phyloP scores from a whole-genome alignment of 2,329 filamentous ascomycete genomes.

The Colletotrichum theobromicola region DNA sequence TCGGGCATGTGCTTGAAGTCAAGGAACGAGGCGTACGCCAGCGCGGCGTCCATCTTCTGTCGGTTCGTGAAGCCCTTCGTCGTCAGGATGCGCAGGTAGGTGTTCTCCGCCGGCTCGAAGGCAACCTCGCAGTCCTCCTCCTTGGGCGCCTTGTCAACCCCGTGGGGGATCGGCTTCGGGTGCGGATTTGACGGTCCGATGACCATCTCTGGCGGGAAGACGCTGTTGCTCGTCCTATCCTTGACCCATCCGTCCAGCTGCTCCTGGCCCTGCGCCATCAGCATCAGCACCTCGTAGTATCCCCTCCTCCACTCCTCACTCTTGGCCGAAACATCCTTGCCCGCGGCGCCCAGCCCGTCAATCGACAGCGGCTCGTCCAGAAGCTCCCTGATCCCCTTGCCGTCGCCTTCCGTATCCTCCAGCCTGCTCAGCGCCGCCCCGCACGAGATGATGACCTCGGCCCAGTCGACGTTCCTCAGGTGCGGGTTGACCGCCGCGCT shows the following conservation, averaged over 20 bases:
- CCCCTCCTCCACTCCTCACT: constrained; percentile 85
- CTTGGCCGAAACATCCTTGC: constrained; percentile 75
- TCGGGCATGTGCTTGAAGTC: constrained; percentile 74
- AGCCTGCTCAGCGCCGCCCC: constrained; percentile 67
- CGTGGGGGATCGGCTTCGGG: constrained; percentile 74
- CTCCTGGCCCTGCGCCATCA: constrained; percentile 77
- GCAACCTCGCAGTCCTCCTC: constrained; percentile 78
- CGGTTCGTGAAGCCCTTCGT: constrained; percentile 79
- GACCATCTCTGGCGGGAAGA: constrained; percentile 76
- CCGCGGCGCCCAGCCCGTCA: constrained; percentile 55
- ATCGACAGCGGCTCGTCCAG: constrained; percentile 57
- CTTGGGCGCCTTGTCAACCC: constrained; percentile 65
- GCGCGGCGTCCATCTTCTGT: constrained; percentile 80
- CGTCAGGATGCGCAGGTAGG: constrained; percentile 82
- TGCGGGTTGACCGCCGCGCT: constrained; percentile 62
- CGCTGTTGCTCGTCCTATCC: constrained; percentile 68
- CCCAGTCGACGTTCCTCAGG: constrained; percentile 68
- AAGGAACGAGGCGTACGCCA: constrained; percentile 85
- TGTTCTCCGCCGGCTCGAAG: constrained; percentile 74
- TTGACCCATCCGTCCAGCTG: constrained; percentile 80
- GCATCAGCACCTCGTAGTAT: constrained; percentile 84
- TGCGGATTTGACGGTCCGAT: constrained; percentile 84
- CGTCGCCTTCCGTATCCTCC: constrained; percentile 73
- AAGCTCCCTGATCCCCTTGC: constrained; percentile 65
- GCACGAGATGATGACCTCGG: constrained; percentile 65